These are phyloP conservation scores for Fusarium sp. DNA, from an alignment of 2,329 filamentous ascomycete genomes.

Conservation along the genomic window DNA sequence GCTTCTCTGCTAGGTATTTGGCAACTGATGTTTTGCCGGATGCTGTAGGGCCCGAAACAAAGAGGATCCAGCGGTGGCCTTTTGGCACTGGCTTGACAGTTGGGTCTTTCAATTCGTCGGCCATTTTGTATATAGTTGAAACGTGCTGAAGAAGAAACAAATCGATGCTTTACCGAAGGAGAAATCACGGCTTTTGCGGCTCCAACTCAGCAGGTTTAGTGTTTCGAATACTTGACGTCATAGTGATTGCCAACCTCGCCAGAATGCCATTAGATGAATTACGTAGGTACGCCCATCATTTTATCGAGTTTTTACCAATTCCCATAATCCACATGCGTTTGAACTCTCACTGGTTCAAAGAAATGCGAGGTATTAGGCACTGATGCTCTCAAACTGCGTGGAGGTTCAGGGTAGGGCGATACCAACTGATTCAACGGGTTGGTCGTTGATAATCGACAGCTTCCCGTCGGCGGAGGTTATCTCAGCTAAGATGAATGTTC, in stretches of 20 bases:
- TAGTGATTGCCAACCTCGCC: neutral
- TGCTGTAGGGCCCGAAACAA: slow-evolving; percentile 32
- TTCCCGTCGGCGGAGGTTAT: neutral
- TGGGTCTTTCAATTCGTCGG: neutral
- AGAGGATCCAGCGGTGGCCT: slow-evolving; percentile 35
- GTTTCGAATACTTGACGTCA: slow-evolving; percentile 10
- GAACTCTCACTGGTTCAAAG: neutral
- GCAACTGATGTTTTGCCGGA: slow-evolving; percentile 32
- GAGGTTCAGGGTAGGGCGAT: neutral
- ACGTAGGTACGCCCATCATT: neutral
- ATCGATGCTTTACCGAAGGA: rapidly evolving
- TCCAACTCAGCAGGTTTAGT: neutral
- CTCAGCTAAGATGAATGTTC: neutral
- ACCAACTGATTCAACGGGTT: neutral
- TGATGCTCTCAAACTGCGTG: neutral
- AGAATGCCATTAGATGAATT: neutral
- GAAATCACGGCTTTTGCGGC: rapidly evolving
- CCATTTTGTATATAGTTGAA: neutral
- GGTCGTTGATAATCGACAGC: neutral
- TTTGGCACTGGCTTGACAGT: neutral
- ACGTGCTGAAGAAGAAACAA: too few relatives aligned
- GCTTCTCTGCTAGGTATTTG: slow-evolving; percentile 20
- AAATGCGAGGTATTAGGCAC: neutral
- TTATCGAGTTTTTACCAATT: neutral
- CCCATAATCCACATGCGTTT: too few relatives aligned